Evolutionary conservation across 305 asterid genomes (phyloP).

Genomic region (Petunia hybrid): DNA sequence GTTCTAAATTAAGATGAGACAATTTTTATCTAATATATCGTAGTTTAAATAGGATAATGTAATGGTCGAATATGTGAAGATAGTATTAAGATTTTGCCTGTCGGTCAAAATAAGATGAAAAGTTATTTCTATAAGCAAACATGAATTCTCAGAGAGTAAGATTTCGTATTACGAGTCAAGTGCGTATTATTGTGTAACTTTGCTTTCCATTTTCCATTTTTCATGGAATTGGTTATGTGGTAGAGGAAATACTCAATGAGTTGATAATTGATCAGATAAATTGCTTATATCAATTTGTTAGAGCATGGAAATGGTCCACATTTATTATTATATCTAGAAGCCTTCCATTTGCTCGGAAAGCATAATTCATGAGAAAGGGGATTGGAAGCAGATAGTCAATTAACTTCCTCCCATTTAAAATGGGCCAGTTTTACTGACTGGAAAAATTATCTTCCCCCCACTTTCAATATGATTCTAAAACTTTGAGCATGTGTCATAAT

Average conservation of each 20-base stretch:
- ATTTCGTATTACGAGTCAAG: neutral
- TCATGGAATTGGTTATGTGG: constrained; percentile 7
- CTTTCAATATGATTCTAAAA: constrained; percentile 14
- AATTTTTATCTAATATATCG: constrained; percentile 5
- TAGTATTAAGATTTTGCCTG: neutral
- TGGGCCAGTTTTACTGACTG: neutral
- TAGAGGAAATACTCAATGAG: neutral
- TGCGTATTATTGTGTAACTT: neutral
- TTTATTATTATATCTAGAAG: constrained; percentile 13
- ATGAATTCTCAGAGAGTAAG: neutral
- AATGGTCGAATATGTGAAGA: neutral
- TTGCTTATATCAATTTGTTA: neutral
- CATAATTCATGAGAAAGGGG: neutral
- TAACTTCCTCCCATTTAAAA: constrained; percentile 11
- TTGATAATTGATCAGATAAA: neutral
- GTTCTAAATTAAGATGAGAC: neutral
- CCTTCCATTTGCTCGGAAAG: neutral
- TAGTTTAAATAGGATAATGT: constrained; percentile 14
- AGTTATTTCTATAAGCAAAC: neutral
- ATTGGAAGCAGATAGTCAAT: neutral
- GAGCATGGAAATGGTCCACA: neutral
- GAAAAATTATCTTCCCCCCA: neutral
- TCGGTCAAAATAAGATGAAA: neutral
- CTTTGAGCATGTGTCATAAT: constrained; percentile 4
- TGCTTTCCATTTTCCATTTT: neutral